Evolutionary conservation across 331 rosid species (phyloP).

Genomic region (Telfairia occidentalis): DNA sequence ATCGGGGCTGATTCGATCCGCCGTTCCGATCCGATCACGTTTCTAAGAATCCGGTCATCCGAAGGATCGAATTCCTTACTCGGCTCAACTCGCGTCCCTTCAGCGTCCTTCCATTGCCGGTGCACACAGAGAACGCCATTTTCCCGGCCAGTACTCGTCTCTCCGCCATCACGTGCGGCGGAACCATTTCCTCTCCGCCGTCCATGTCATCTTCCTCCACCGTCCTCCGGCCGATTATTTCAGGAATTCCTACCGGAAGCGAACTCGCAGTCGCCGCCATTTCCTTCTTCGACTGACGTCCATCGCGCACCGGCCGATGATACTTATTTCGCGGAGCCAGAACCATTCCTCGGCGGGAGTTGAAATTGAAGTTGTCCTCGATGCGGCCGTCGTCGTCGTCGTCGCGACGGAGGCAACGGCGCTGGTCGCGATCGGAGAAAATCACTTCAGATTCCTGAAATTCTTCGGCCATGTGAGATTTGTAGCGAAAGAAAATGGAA

Average conservation of each 20-base stretch:
- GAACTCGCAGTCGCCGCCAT: conserved; percentile 19
- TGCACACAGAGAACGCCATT: conserved; percentile 62
- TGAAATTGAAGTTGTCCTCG: conserved; percentile 1
- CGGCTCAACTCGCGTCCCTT: conserved; percentile 84
- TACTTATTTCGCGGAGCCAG: background rate
- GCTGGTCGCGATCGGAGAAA: conserved; percentile 29
- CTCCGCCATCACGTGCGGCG: conserved; percentile 61
- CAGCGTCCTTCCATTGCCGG: conserved; percentile 74
- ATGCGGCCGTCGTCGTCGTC: background rate
- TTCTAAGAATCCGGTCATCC: conserved; percentile 90
- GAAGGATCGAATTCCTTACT: conserved; percentile 70
- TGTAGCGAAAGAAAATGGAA: background rate
- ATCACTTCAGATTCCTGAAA: conserved; percentile 64
- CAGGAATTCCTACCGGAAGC: conserved; percentile 54
- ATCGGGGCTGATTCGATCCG: background rate
- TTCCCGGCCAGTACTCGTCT: conserved; percentile 50
- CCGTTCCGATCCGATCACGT: background rate
- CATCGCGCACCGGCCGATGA: background rate
- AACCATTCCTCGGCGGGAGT: conserved; percentile 11
- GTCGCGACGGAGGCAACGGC: background rate
- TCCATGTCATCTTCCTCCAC: conserved; percentile 23
- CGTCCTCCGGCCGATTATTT: background rate
- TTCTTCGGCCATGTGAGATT: conserved; percentile 38
- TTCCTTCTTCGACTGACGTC: conserved; percentile 13
- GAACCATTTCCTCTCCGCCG: conserved; percentile 39